A percentile compares a stretch with the other conserved stretches of the same genome.
phyloP scores from a whole-genome alignment of 1,139 yeast species.

The Magnusiomyces magnusii region DNA sequence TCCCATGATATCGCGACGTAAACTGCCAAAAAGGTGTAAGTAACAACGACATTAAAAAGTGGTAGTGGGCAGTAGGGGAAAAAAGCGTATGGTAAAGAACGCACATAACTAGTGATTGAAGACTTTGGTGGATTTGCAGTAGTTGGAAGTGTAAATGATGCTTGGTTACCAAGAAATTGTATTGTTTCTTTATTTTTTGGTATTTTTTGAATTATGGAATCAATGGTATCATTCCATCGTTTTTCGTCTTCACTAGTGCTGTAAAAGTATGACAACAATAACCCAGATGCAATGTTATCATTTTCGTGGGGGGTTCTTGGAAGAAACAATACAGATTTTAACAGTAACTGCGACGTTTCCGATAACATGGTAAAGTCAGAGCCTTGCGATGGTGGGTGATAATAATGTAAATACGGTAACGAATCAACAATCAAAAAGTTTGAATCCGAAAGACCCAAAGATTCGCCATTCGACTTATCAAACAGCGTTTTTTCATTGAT shows the following conservation, averaged over 20 bases:
- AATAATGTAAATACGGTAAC: slow-evolving; percentile 14
- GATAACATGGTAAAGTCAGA: not conserved
- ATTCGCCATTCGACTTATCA: not conserved
- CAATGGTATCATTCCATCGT: slow-evolving; percentile 13
- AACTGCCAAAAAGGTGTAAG: slow-evolving; percentile 31
- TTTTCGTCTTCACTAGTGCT: slow-evolving; percentile 14
- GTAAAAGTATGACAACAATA: slow-evolving; percentile 21
- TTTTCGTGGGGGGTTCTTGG: slow-evolving; percentile 9
- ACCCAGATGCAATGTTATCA: slow-evolving; percentile 17
- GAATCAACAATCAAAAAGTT: not conserved
- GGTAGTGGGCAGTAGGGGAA: slow-evolving; percentile 20
- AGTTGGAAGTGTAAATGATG: slow-evolving; percentile 4
- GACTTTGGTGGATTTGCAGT: not conserved
- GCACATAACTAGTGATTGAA: not conserved
- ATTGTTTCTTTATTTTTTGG: not conserved
- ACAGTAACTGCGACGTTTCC: not conserved
- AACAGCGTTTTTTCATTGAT: not conserved
- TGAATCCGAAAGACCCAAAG: not conserved
- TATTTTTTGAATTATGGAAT: not conserved
- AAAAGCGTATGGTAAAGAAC: slow-evolving; percentile 8
- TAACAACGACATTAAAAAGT: slow-evolving; percentile 14
- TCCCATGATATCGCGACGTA: slow-evolving; percentile 44
- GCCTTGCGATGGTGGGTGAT: slow-evolving; percentile 1
- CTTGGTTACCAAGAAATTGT: not conserved
- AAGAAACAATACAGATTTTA: slow-evolving; percentile 10